A percentile compares a stretch with the other conserved stretches of the same genome.
Evolutionary conservation across 371 early-diverging fungal species (phyloP).

Genomic region (Zychaea mexicana): DNA sequence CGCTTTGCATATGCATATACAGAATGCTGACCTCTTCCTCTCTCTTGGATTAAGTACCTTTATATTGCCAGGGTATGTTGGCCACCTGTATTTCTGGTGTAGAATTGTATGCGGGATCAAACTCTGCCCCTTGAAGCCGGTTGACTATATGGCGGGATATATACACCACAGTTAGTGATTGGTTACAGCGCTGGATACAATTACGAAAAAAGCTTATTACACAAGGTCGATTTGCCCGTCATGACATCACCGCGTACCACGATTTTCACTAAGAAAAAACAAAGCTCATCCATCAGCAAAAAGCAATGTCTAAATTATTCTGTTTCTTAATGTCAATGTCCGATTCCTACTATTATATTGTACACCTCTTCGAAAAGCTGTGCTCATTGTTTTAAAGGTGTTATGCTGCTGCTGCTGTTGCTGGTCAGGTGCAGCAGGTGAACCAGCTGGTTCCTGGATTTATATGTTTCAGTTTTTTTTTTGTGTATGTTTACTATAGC

Average conservation of each 20-base stretch:
- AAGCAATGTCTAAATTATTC: background rate
- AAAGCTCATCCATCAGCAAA: background rate
- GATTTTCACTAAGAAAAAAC: slow-evolving; percentile 62
- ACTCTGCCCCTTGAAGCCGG: slow-evolving; percentile 60
- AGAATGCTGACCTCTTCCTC: background rate
- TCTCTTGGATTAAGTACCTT: slow-evolving; percentile 31
- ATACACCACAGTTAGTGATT: no score
- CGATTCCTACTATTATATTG: slow-evolving; percentile 52
- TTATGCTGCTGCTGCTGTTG: slow-evolving; percentile 21
- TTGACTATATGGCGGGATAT: no score
- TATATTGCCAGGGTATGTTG: slow-evolving; percentile 70
- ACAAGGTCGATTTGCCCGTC: slow-evolving; percentile 66
- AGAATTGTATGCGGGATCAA: slow-evolving; percentile 48
- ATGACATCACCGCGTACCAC: slow-evolving; percentile 67
- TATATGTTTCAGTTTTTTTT: background rate
- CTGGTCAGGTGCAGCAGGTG: slow-evolving; percentile 5
- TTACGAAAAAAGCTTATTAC: slow-evolving; percentile 31
- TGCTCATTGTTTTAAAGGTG: slow-evolving; percentile 48
- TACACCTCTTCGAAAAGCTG: slow-evolving; percentile 52
- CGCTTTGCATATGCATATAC: background rate
- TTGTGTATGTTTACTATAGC: no score
- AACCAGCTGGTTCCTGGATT: background rate
- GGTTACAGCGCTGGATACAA: no score
- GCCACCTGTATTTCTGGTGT: slow-evolving; percentile 70
- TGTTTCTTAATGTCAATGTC: no score